Conservation (phyloP, 2,329 filamentous ascomycete genomes). For the Aspergillus pseudoterreus region DNA sequence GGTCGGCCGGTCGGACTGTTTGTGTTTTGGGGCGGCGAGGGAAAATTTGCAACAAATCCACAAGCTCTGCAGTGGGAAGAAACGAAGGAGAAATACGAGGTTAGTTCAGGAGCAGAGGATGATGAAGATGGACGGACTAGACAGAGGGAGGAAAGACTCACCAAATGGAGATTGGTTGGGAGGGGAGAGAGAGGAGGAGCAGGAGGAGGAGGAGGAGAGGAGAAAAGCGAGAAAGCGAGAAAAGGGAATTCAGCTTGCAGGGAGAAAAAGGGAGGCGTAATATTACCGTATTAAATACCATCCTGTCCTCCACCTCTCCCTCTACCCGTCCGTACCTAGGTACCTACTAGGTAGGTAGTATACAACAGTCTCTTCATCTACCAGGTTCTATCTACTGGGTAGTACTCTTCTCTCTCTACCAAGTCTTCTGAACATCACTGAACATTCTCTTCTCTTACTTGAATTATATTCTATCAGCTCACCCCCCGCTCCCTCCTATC, state of each 20-base stretch:
- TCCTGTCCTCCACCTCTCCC: not conserved
- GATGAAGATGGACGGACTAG: not conserved
- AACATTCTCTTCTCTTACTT: no score
- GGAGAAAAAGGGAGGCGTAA: no score
- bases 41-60: not conserved
- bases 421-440: no score
- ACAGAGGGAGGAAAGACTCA: not conserved
- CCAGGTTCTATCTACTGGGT: not conserved
- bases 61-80: not conserved
- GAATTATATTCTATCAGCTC: not conserved
- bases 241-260: not conserved
- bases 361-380: not conserved
- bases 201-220: conserved; percentile 3
- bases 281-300: not conserved
- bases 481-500: not conserved
- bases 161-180: not conserved
- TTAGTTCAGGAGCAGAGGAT: not conserved
- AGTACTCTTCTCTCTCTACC: not conserved
- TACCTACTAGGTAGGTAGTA: no score
- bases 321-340: no score
- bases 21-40: not conserved
- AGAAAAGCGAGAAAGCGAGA: not conserved
- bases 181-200: conserved; percentile 2
- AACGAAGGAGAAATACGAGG: not conserved
- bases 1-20: conserved; percentile 2